Base-by-base conservation (phyloP, 2,329 filamentous ascomycete genomes). In the Magnaporthales sp. region DNA sequence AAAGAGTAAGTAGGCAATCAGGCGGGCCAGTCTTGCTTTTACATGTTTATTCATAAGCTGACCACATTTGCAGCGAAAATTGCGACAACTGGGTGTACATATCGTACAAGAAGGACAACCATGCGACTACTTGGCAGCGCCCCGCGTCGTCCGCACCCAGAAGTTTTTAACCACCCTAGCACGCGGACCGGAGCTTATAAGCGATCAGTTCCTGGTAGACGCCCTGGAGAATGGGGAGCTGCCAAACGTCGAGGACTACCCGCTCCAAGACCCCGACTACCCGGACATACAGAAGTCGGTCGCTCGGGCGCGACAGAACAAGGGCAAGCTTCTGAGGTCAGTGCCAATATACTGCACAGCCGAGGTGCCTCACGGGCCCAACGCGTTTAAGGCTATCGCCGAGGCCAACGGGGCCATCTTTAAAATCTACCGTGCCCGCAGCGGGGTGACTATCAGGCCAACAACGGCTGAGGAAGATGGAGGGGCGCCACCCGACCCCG, bases 81-180 rank as follows among this genome's bases (percentile, higher is more conserved):
- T 99, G 66, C 90, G 93, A 68, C 87, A 90, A 62, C 80, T 98
- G 46, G 95, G 95, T 8, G 91, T 99, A 67, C 83, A 88, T 70
- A 86, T 97, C 26, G 90, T 92, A 4, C 84, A 89, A 71, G 91
- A 97, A 73, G 87, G 88, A 29, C 85, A 86, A 63, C 84, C 86
- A 61, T 95, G 92, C 75, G 91, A 94, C 72, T 91, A 96, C 75
- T 85, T 99, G 11, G 93, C 92, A 38, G 94, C 94, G 3, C 95
- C 94, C 0, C 86, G 88, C 58, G 87, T 98, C 68, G 86, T 97
- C 38, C 90, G 95, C 51, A 99, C 95, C 0, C 88, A 92, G 75
- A 99, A 99, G 74, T 99, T 99, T 74, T 88, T 98, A 64, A 90
- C 89, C 68, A 92, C 93, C 13, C 80, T 99, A 30, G 93, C 95